Evolutionary conservation across 495 filamentous ascomycete genomes (phyloP).

Genomic region (Parathielavia appendiculata): DNA sequence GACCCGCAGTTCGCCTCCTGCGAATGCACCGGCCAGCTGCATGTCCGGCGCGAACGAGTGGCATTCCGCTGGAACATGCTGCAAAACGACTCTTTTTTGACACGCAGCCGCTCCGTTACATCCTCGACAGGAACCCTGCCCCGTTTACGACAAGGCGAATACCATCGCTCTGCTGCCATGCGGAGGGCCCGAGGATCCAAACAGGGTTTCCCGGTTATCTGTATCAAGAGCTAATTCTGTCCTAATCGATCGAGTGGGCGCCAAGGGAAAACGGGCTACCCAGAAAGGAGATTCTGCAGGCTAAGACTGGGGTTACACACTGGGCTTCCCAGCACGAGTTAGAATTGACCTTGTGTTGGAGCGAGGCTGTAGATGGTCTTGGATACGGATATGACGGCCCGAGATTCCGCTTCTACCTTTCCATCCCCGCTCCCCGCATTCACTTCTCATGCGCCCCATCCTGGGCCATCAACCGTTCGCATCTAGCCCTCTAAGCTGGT

Average conservation of each 20-base stretch:
- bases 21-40: constrained; percentile 22
- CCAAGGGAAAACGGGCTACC: background rate
- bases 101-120: background rate
- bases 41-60: constrained; percentile 8
- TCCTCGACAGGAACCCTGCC: background rate
- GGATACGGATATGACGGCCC: constrained; percentile 12
- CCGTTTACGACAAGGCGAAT: background rate
- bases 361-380: constrained; percentile 15
- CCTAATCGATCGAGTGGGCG: background rate
- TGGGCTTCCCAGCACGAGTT: constrained; percentile 7
- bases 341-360: constrained; percentile 7
- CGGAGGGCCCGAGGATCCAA: background rate
- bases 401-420: constrained; percentile 4
- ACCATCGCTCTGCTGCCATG: background rate
- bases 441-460: constrained; percentile 14
- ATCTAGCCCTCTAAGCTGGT: background rate
- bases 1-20: constrained; percentile 21
- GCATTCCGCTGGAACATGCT: constrained; percentile 14
- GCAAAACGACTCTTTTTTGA: background rate
- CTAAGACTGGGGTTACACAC: constrained; percentile 10
- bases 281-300: constrained; percentile 4
- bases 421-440: constrained; percentile 18
- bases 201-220: too few species aligned
- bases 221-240: background rate
- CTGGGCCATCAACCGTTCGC: constrained; percentile 13